Evolutionary conservation across 2,329 filamentous ascomycete genomes (phyloP), one percentile per base, ranked within the genome.

Genomic region (Aspergillus amoenus): DNA sequence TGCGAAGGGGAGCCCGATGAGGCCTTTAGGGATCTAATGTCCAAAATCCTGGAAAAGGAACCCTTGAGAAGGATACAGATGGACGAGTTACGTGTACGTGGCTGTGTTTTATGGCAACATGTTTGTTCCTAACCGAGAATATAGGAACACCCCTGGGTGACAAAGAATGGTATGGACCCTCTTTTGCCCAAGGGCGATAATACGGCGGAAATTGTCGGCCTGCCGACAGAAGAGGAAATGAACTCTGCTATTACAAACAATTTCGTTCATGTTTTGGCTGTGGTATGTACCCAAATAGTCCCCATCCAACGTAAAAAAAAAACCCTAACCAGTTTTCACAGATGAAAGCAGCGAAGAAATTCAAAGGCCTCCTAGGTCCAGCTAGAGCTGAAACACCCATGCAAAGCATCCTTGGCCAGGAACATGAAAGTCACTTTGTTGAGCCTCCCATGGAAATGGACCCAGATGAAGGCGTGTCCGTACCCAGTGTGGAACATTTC

Each of bases 121-220:
- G 17, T 49, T 13, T 8, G 15, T 24, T 17, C 17, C 48, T 60
- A 45, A 62, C 50, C 43, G 47, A 18, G 59, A 37, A 44, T 18
- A 22, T 60, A 97, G 93, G 84, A 88, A 66, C 94, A 99, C 70
- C 85, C 91, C 0, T 99, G 94, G 94, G 91, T 99, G 13, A 97
- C 93, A 5, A 89, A 86, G 67, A 76, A 84, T 55, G 93, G 91
- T 13, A 82, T 79, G 7, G 93, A 97, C 72, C 85, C 85, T 59
- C 79, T 99, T 13, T 81, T 97, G 12, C 85, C 91, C 7, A 83
- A 85, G 44, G 89, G 92, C 62, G 93, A 97, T 69, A 99, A 99
- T 66, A 95, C 90, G 43, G 84, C 88, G 11, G 83, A 92, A 62
- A 78, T 91, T 15, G 81, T 97, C 32, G 90, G 92, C 60, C 84